Base-by-base conservation (phyloP, 2,329 filamentous ascomycete species). In the Volutella citrinella region DNA sequence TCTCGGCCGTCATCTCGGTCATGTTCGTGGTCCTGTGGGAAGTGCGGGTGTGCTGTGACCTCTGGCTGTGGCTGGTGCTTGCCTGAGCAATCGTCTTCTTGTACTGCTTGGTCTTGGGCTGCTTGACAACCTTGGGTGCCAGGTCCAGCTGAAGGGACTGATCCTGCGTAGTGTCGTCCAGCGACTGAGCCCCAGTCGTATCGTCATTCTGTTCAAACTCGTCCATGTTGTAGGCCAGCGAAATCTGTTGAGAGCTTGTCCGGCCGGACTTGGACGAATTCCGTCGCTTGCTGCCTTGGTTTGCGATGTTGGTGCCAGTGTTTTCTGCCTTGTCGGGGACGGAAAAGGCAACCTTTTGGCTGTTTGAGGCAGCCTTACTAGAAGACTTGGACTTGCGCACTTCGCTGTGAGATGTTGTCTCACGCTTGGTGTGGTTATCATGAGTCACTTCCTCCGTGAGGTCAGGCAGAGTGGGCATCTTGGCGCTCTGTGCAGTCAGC, bases 241-340 rank as follows among this genome's bases (percentile, higher is more conserved):
- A 43, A 19, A 49, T 27, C 10, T 40, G 46, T 38, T 55, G 8
- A 12, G 20, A 22, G 12, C 9, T 9, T 22, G 8, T 22, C 12
- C 20, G 20, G 12, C 20, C 12, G 12, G 20, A 22, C 20, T 22
- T 8, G 8, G 20, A 22, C 13, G 40, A 37, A 19, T 38, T 59
- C 30, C 61, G 60, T 7, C 65, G 61, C 51, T 68, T 69, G 57
- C 65, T 68, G 10, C 65, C 62, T 31, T 60, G 58, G 44, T 68
- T 69, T 8, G 65, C 63, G 9, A 59, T 37, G 19, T 61, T 61
- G 32, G 58, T 55, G 31, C 38, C 37, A 28, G 32, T 49, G 44
- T 56, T 53, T 19, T 47, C 48, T 1, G 52, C 47, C 32, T 57
- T 59, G 26, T 61, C 59, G 5, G 66, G 65, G 9, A 69, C 53